Percentiles rank a stretch among this genome's conserved stretches.
These are phyloP conservation scores for Irpex sp. DNA, from an alignment of 1,284 basidiomycete genomes.

Conservation along the genomic window DNA sequence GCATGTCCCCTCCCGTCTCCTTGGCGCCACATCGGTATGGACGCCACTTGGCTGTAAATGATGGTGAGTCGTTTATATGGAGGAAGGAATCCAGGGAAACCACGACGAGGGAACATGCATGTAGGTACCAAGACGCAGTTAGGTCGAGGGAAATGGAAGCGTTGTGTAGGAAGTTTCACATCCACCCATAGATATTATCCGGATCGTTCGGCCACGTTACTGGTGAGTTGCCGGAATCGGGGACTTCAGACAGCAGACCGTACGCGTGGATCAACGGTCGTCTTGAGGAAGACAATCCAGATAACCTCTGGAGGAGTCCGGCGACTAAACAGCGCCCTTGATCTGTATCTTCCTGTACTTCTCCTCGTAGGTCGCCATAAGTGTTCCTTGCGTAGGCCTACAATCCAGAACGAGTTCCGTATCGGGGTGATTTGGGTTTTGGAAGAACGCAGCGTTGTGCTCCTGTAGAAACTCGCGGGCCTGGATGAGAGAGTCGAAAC, in stretches of 20 bases:
- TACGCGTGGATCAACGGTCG: too few relatives aligned
- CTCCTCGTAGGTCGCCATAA: constrained; percentile 62
- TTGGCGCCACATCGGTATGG: background rate
- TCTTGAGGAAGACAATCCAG: too few relatives aligned
- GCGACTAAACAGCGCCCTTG: constrained; percentile 48
- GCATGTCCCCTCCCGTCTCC: background rate
- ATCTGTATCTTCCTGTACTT: constrained; percentile 77
- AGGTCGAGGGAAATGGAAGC: too few relatives aligned
- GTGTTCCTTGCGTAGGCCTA: constrained; percentile 48
- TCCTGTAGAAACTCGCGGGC: constrained; percentile 70
- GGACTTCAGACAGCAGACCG: too few relatives aligned
- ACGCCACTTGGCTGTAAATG: background rate
- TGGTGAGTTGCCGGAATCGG: too few relatives aligned
- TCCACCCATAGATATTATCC: too few relatives aligned
- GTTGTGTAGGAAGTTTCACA: too few relatives aligned
- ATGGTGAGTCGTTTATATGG: background rate
- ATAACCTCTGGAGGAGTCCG: background rate
- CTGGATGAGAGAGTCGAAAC: constrained; percentile 70
- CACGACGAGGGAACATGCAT: background rate
- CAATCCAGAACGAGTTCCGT: constrained; percentile 65
- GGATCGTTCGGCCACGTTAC: too few relatives aligned
- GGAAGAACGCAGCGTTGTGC: constrained; percentile 71
- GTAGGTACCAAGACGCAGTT: too few relatives aligned
- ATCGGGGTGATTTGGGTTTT: constrained; percentile 58
- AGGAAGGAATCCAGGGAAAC: background rate